Evolutionary conservation across 2,329 filamentous ascomycete species (phyloP).

Genomic region (Fonsecaea nubica): DNA sequence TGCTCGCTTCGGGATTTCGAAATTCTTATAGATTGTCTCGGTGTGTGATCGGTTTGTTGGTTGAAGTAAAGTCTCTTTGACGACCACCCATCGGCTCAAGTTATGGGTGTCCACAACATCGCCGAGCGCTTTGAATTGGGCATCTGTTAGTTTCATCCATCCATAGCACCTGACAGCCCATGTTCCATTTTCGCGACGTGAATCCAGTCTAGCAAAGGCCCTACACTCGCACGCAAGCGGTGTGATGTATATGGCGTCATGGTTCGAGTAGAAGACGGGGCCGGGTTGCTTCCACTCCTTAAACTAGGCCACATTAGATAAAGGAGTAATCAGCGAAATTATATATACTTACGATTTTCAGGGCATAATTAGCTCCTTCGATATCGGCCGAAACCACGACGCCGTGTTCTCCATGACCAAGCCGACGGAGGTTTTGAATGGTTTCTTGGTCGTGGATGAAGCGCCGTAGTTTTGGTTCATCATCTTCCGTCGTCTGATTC

Average conservation of each 20-base stretch:
- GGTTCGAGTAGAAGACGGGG: conserved; percentile 20
- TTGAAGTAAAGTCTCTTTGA: conserved; percentile 22
- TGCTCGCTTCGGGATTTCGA: conserved; percentile 9
- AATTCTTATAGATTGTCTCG: conserved; percentile 11
- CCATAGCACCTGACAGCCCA: conserved; percentile 23
- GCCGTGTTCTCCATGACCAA: too few species aligned
- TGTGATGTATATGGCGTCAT: conserved; percentile 7
- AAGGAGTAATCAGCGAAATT: too few species aligned
- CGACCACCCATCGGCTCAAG: conserved; percentile 24
- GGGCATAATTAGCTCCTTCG: too few species aligned
- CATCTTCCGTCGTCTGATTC: too few species aligned
- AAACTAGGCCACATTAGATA: conserved; percentile 16
- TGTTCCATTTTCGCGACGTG: conserved; percentile 12
- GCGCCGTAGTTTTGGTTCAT: too few species aligned
- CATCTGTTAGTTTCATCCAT: conserved; percentile 25
- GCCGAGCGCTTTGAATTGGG: conserved; percentile 12
- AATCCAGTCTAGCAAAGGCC: conserved; percentile 25
- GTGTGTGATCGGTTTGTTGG: conserved; percentile 6
- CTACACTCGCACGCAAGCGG: conserved; percentile 23
- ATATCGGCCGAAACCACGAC: too few species aligned
- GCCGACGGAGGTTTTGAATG: too few species aligned
- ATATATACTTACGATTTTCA: too few species aligned
- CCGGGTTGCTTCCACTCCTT: conserved; percentile 27
- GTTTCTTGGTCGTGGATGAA: too few species aligned
- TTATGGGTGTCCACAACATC: conserved; percentile 9